Evolutionary conservation across 805 yeast species (phyloP).

Genomic region (Candida berthetii): DNA sequence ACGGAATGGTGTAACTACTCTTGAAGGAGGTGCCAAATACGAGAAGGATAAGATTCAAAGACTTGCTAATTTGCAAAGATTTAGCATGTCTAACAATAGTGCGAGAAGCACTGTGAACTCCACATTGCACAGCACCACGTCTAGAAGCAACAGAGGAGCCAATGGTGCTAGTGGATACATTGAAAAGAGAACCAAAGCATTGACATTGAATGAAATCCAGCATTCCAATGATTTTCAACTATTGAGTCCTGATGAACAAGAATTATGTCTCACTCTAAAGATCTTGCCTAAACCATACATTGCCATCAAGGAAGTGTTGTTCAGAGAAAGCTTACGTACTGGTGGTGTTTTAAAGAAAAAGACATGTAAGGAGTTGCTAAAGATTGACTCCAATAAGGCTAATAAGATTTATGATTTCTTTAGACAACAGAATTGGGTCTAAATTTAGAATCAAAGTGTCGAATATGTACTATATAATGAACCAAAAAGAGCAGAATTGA

Average conservation of each 20-base stretch:
- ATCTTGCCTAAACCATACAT: constrained; percentile 90
- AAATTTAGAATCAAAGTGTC: constrained; percentile 1
- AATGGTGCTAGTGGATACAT: constrained; percentile 1
- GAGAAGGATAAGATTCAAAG: constrained; percentile 83
- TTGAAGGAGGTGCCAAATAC: constrained; percentile 78
- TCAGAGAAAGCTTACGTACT: constrained; percentile 78
- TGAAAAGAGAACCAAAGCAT: constrained; percentile 29
- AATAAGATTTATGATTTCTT: constrained; percentile 89
- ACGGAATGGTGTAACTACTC: constrained; percentile 75
- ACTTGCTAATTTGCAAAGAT: constrained; percentile 53
- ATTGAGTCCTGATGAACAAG: constrained; percentile 82
- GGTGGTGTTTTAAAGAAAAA: constrained; percentile 83
- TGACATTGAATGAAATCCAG: constrained; percentile 59
- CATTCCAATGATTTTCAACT: constrained; percentile 80
- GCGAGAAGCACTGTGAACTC: constrained; percentile 28
- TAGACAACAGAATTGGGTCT: constrained; percentile 84
- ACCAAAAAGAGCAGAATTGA: no score
- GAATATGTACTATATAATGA: no score
- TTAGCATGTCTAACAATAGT: constrained; percentile 24
- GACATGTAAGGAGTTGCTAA: constrained; percentile 76
- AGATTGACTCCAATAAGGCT: constrained; percentile 83
- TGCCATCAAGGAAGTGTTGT: constrained; percentile 84
- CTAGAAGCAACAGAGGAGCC: constrained; percentile 14
- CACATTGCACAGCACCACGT: constrained; percentile 16
- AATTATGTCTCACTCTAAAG: constrained; percentile 74